Evolutionary conservation across 169 alveolate species (phyloP).

Genomic region (Cryptosporidium viatorum): DNA sequence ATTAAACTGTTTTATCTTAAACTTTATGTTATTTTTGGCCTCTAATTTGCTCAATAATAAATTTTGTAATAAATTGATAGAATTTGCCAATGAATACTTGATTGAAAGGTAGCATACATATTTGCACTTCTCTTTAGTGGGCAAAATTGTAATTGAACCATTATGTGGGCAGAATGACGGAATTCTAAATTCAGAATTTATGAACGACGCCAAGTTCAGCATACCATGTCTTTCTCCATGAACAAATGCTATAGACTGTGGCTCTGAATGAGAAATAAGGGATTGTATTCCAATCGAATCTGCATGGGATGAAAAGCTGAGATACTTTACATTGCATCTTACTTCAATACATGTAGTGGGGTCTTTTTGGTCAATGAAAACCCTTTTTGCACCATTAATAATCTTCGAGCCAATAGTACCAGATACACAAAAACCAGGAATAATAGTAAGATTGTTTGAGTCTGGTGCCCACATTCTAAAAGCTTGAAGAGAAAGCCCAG

Average conservation of each 20-base stretch:
- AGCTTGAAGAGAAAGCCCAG: slow-evolving; percentile 95
- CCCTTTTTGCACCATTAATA: slow-evolving; percentile 88
- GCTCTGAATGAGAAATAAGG: slow-evolving; percentile 89
- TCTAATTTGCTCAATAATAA: background rate
- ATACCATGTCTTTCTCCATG: slow-evolving; percentile 98
- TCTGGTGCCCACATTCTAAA: slow-evolving; percentile 96
- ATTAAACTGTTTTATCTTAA: background rate
- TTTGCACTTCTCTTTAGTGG: slow-evolving; percentile 2
- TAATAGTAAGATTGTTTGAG: slow-evolving; percentile 92
- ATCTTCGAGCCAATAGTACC: slow-evolving; percentile 97
- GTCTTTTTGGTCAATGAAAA: slow-evolving; percentile 76
- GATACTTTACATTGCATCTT: slow-evolving; percentile 91
- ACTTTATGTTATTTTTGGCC: background rate
- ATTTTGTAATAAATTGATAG: background rate
- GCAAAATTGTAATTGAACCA: slow-evolving; percentile 45
- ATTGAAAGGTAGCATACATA: slow-evolving; percentile 22
- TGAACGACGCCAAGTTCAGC: slow-evolving; percentile 85
- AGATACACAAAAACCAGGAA: slow-evolving; percentile 98
- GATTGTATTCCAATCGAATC: slow-evolving; percentile 96
- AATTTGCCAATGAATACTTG: background rate
- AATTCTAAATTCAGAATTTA: slow-evolving; percentile 23
- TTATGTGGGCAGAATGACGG: slow-evolving; percentile 73
- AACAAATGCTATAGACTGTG: slow-evolving; percentile 93
- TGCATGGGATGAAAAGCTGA: slow-evolving; percentile 98
- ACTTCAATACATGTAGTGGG: slow-evolving; percentile 88